Evolutionary conservation across 208 protist species (phyloP), one percentile per base, ranked within the genome.

Genomic region (Trichomonas gallinae): DNA sequence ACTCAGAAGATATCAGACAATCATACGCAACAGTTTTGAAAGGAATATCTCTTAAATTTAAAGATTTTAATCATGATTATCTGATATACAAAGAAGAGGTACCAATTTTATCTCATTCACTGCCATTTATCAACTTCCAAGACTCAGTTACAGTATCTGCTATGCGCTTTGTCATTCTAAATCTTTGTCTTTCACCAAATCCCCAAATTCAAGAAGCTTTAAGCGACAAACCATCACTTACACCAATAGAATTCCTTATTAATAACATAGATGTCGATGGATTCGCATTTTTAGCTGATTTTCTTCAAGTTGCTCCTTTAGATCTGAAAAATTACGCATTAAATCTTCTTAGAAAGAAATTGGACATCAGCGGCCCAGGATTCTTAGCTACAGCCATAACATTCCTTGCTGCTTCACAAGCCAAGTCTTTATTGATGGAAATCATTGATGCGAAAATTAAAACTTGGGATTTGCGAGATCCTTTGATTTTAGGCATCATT

Each of bases 21-120:
- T 93, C 87, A 38, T 93, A 93, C 15, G 44, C 45, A 6, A 93
- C 87, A 93, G 87, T 93, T 23, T 93, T 93, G 44, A 93, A 93
- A 38, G 87, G 40, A 58, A 51, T 93, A 9, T 93, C 87, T 26
- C 40, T 93, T 9, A 93, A 93, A 93, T 42, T 44, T 0, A 93
- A 93, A 58, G 17, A 58, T 34, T 48, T 93, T 51, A 42, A 93
- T 93, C 87, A 42, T 6, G 31, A 48, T 38, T n/a, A 38, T 26
- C 36, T 93, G 1, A n/a, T 93, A 34, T 48, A 42, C 26, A 34
- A 48, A 38, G 26, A 51, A 8, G 26, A 58, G 15, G 38, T 23
- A 26, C 87, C 87, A 8, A 42, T 93, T 51, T 51, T 44, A 17
- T 34, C 87, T 34, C 87, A 93, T 36, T 48, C 44, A 34, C 0